Evolutionary conservation across 305 asterid species (phyloP), one percentile per base, ranked within the genome.

Genomic region (Fraxinus latifolia): DNA sequence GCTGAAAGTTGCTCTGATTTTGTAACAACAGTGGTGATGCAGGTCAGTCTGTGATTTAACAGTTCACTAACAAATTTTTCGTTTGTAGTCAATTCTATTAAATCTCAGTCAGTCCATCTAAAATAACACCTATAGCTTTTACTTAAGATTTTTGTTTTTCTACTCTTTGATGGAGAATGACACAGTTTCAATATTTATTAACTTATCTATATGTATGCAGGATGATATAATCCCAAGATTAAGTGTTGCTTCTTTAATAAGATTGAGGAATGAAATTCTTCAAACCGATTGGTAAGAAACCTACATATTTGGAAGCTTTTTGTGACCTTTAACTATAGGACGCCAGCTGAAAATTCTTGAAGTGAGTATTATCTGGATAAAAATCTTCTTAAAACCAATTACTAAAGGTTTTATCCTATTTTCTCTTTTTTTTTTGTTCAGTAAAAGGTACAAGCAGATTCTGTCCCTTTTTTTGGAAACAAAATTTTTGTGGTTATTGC

Each of bases 11-110:
- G 98, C 90, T 89, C 93, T 44, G 92, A 87, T 80, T 96, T 86
- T 85, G 99, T 96, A 36, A 88, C 91, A 76, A 96, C 98, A 0
- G 96, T 92, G 81, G 93, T 91, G 79, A 96, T 96, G 99, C 98
- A 94, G 99, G 98, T 90, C 70, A 73, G 62, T 50, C 77, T 60
- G 50, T 82, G 5, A 29, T 71, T 77, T 75, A 14, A 58, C 42
- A 5, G 81, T 81, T 67, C 62, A 79, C 62, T 80, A 37, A 7
- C 36, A 27, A 29, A 62, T 7, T 62, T 23, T 62, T 23, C 9
- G 2, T 55, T 68, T 58, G 9, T 36, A 60, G 33, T 7, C 47
- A 33, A 29, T 29, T 71, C 2, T 47, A 15, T 62, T 82, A 58
- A 34, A 14, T 71, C 60, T 44, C 55, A 81, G 70, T 68, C 44